Evolutionary conservation across 2,329 filamentous ascomycete species (phyloP), one percentile per base, ranked within the genome.

Genomic region (Aspergillus udagawae): DNA sequence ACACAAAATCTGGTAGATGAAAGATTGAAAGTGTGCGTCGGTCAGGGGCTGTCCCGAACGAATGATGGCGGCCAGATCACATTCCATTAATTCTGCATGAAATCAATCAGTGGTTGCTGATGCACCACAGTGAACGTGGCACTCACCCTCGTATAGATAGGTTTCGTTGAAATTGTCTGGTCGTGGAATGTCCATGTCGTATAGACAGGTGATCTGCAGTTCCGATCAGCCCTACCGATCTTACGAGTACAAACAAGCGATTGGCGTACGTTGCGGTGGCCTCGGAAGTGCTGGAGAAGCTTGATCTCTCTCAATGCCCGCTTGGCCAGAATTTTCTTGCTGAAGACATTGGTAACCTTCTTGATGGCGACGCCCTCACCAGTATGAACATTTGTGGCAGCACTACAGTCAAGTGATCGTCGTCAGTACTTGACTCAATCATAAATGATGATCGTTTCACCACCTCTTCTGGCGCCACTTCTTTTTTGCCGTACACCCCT

Each of bases 271-370:
- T 93, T 93, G 70, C 90, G 87, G 71, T 93, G 90, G 53, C 90
- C 90, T 69, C 94, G 86, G 80, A 99, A 99, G 78, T 99, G 94
- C 80, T 97, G 93, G 63, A 99, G 83, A 67, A 99, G 85, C 85
- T 97, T 99, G 79, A 99, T 97, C 80, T 99, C 94, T 76, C 94
- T 87, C 82, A 99, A 79, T 51, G 94, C 94, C 72, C 94, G 90
- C 86, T 99, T 99, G 69, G 94, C 94, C 65, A 99, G 84, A 67
- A 99, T 99, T 86, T 97, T 97, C 82, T 99, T 99, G 84, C 92
- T 97, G 79, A 99, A 99, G 69, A 99, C 93, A 89, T 99, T 99
- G 81, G 94, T 99, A 75, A 99, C 91, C 80, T 99, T 99, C 80
- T 99, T 99, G 82, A 99, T 94, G 69, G 94, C 94, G 62, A 99